Base-by-base conservation (phyloP, 768 basidiomycete species). In the Boletus reticulatus region DNA sequence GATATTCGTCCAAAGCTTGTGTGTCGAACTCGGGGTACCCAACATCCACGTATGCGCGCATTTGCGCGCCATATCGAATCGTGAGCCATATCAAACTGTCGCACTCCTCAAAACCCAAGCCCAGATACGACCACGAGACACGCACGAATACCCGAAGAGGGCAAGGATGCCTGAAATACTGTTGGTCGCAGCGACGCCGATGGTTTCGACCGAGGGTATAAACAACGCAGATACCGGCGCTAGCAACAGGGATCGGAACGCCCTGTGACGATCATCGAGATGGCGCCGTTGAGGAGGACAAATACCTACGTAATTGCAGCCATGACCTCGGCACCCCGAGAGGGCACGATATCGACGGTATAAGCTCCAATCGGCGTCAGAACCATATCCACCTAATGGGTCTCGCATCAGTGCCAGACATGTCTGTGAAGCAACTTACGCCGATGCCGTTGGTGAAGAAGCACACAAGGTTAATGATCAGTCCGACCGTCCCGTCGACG, bases 361-460 rank as follows among this genome's bases (percentile, higher is more conserved):
- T 87, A 88, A 6, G 86, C 75, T 10, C 80, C 75, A 17, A 73
- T 73, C 0, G 86, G 85, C 8, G 78, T 76, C 38, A 87, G 70
- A 12, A 80, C 78, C 44, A 82, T 62, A 59, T 87, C 81, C 17
- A 83, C 78, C 85, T 87, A 43, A 34, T 4, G 38, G 29, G 22
- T 44, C 11, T 59, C 29, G 42, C 13, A 38, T 50, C 9, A 56
- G n/a, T 14, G 6, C 32, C 17, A 24, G 10, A 41, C 4, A 47
- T 11, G 17, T n/a, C 13, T 20, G 1, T 1, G 7, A 29, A 29
- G 29, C 2, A 16, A 73, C 78, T 49, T 62, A 88, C 88, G 24
- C 87, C 87, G 17, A 86, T 31, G 17, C 87, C 83, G 54, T 87
- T 87, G 37, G 80, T 52, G 61, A 88, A 89, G 9, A 90, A 62